Evolutionary conservation across 306 rosid species (phyloP).

Genomic region (Lathyrus aphaca): DNA sequence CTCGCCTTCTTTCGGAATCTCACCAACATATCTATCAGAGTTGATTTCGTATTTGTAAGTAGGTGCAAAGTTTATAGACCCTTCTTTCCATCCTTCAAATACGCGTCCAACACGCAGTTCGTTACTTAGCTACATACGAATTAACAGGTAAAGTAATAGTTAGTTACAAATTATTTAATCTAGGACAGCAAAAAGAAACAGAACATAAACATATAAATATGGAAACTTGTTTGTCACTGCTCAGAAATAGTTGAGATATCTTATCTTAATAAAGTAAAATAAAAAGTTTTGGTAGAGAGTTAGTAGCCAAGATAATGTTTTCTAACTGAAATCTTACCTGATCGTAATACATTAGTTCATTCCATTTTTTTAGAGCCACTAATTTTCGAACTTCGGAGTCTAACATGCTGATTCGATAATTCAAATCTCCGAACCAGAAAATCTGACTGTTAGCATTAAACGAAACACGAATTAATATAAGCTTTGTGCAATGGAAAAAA

Average conservation of each 20-base stretch:
- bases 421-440: constrained; percentile 97
- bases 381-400: constrained; percentile 65
- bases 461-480: constrained; percentile 37
- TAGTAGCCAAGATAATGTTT: not conserved
- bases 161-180: constrained; percentile 20
- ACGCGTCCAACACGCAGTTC: constrained; percentile 76
- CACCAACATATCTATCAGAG: constrained; percentile 76
- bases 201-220: constrained; percentile 3
- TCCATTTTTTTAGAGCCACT: constrained; percentile 70
- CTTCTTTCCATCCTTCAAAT: constrained; percentile 96
- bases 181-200: constrained; percentile 2
- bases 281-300: constrained; percentile 16
- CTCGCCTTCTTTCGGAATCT: constrained; percentile 78
- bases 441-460: constrained; percentile 67
- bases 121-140: constrained; percentile 63
- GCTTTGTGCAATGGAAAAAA: not conserved
- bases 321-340: constrained; percentile 59
- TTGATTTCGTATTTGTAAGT: constrained; percentile 87
- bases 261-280: not conserved
- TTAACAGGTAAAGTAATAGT: constrained; percentile 4
- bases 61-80: constrained; percentile 79
- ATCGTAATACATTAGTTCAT: constrained; percentile 71
- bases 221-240: not conserved
- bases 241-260: not conserved
- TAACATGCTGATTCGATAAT: constrained; percentile 81